Evolutionary conservation across 768 basidiomycete species (phyloP), one percentile per base, ranked within the genome.

Genomic region (Lactifluus rugatus): DNA sequence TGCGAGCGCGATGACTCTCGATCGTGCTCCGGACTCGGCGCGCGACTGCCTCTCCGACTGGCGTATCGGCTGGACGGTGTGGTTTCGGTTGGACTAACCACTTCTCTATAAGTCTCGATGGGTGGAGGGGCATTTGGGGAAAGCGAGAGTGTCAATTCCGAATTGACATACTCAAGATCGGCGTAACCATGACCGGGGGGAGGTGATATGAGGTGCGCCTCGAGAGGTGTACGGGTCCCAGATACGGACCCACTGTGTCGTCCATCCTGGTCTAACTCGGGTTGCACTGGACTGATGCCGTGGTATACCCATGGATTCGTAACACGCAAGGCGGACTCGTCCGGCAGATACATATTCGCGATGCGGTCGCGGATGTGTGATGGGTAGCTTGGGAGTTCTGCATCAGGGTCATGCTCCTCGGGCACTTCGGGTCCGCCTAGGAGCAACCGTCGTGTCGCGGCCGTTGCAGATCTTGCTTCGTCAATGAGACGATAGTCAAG

Each of bases 281-380:
- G 49, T 31, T 68, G 63, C 13, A 72, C 72, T 14, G 78, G 74
- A 49, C 75, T 78, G 51, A 75, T 67, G 32, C 73, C 73, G 65
- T 69, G 57, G 64, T 68, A 62, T 31, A 81, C 70, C 81, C 82
- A 86, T 0, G 85, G 84, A 60, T 86, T 87, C 6, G 75, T 72
- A 34, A 85, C 78, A 16, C 84, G 82, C 69, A 83, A 72, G 1
- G 79, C 80, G n/a, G 77, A 77, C 17, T 78, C 71, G 47, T 85
- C 85, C 0, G 84, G 78, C 3, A 88, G 69, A 61, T 76, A 86
- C 80, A 86, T 83, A 63, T 85, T 85, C 42, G 87, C 85, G 44
- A 97, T 84, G 37, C 95, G 81, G 68, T 98, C 95, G 42, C 89
- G 82, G 25, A 97, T 82, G 70, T 98, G 95, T 52, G 89, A 82